Percentiles rank a stretch among this genome's conserved stretches.
Conservation (phyloP, 2,329 filamentous ascomycete genomes). For the Epicoccum sorghinum region DNA sequence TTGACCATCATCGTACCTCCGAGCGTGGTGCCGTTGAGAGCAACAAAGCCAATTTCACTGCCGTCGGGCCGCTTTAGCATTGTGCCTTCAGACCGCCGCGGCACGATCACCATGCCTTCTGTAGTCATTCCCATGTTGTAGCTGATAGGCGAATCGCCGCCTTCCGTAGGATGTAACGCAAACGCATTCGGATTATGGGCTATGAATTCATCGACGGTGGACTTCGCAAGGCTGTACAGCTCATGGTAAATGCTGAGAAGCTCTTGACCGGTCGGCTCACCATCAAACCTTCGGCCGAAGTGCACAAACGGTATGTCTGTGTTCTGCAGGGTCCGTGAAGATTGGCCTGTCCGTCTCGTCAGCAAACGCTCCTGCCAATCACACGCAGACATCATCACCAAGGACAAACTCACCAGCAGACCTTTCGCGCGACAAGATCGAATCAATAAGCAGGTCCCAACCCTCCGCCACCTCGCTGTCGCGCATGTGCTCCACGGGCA, state of each 20-base stretch:
- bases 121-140: slow-evolving; percentile 66
- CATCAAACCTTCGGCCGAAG: slow-evolving; percentile 52
- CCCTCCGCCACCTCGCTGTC: slow-evolving; percentile 44
- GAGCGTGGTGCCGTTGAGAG: slow-evolving; percentile 63
- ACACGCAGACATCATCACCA: too few species aligned
- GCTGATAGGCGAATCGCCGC: slow-evolving; percentile 56
- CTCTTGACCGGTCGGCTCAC: slow-evolving; percentile 47
- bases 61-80: slow-evolving; percentile 48
- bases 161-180: slow-evolving; percentile 29
- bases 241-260: slow-evolving; percentile 43
- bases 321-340: slow-evolving; percentile 22
- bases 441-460: slow-evolving; percentile 60
- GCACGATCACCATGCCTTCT: slow-evolving; percentile 60
- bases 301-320: slow-evolving; percentile 56
- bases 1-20: slow-evolving; percentile 67
- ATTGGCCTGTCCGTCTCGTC: slow-evolving; percentile 10
- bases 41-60: slow-evolving; percentile 51
- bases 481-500: slow-evolving; percentile 69
- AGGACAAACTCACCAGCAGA: neutral
- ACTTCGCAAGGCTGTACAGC: slow-evolving; percentile 43
- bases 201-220: slow-evolving; percentile 49
- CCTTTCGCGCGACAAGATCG: slow-evolving; percentile 33
- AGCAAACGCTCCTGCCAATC: slow-evolving; percentile 5
- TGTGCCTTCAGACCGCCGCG: slow-evolving; percentile 55
- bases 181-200: slow-evolving; percentile 43